Evolutionary conservation across 2,329 filamentous ascomycete genomes (phyloP).

Genomic region (Penicillium sp.): DNA sequence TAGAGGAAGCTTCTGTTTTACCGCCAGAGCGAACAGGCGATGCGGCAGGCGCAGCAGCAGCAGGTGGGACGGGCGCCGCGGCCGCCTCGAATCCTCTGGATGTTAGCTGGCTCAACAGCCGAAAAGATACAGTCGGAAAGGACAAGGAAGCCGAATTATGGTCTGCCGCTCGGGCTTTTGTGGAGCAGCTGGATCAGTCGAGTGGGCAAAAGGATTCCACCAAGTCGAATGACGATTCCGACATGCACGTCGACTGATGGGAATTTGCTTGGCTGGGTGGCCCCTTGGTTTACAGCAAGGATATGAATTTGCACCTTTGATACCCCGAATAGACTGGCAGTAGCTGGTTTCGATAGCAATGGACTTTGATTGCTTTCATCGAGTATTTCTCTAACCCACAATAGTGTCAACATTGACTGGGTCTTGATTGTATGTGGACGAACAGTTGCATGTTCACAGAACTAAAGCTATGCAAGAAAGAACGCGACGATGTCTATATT

Average conservation of each 20-base stretch:
- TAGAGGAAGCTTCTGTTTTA: conserved; percentile 77
- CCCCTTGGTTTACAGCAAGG: neutral
- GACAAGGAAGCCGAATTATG: conserved; percentile 81
- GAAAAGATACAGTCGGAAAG: conserved; percentile 72
- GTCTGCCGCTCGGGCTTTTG: conserved; percentile 54
- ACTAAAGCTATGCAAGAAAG: conserved; percentile 16
- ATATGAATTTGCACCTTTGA: conserved; percentile 1
- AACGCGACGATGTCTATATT: conserved; percentile 9
- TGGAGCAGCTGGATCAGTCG: conserved; percentile 40
- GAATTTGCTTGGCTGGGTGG: neutral
- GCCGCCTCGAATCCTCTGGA: conserved; percentile 58
- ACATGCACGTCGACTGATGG: conserved; percentile 40
- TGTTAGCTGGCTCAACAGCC: conserved; percentile 83
- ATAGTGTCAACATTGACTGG: neutral
- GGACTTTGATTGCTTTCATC: neutral
- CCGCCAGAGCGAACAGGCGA: conserved; percentile 39
- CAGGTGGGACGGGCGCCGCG: conserved; percentile 19
- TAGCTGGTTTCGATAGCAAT: neutral
- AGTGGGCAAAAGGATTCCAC: conserved; percentile 1
- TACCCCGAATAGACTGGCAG: conserved; percentile 1
- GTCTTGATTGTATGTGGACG: neutral
- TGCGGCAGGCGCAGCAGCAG: conserved; percentile 26
- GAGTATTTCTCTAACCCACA: neutral
- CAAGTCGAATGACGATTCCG: conserved; percentile 20
- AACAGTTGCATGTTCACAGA: conserved; percentile 13